Conservation (phyloP, 2,329 filamentous ascomycete genomes). For the Fusarium marasasianum region DNA sequence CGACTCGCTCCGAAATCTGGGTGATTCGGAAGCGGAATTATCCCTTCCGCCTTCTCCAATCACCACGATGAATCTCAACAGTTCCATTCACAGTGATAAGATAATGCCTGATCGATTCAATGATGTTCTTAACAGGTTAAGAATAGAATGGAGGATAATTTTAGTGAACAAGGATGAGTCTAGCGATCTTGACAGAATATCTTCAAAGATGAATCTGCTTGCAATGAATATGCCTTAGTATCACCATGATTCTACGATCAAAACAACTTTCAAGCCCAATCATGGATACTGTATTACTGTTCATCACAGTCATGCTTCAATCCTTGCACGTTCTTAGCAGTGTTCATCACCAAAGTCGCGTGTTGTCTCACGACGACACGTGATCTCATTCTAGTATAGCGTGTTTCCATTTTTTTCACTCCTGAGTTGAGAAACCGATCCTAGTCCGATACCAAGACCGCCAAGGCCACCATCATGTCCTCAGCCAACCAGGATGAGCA, state of each 20-base stretch:
- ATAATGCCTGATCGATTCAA: not conserved
- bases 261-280: not conserved
- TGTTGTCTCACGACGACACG: not conserved
- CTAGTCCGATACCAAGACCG: not conserved
- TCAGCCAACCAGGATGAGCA: not conserved
- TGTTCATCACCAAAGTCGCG: not conserved
- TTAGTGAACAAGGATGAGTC: not conserved
- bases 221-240: no score
- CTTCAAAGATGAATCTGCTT: not conserved
- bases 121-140: no score
- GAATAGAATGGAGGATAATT: not conserved
- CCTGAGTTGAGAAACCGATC: no score
- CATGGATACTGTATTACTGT: rapidly evolving
- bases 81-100: not conserved
- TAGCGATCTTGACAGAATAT: not conserved
- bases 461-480: not conserved
- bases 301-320: not conserved
- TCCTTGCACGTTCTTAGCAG: rapidly evolving
- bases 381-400: not conserved
- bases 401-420: not conserved
- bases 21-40: not conserved
- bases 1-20: not conserved
- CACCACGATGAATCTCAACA: not conserved
- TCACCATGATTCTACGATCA: not conserved
- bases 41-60: not conserved